Evolutionary conservation across 2,329 filamentous ascomycete genomes (phyloP), one percentile per base, ranked within the genome.

Genomic region (Purpureocillium takamizusanense): DNA sequence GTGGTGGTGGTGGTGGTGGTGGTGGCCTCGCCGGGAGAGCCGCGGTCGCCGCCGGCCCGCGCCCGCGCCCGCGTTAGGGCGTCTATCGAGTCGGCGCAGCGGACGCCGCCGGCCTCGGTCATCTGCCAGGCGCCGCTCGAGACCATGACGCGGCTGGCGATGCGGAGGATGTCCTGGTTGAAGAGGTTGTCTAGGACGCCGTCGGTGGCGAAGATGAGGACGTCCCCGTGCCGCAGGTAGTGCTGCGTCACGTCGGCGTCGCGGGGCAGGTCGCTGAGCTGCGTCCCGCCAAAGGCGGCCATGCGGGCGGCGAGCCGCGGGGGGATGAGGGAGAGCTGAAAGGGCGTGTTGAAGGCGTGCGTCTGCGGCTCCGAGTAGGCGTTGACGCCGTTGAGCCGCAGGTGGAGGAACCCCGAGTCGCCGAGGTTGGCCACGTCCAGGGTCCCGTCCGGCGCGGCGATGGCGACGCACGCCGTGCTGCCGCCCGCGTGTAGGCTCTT

Each of bases 271-370:
- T 98, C 92, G 56, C 83, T 81, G 18, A 95, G 75, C 45, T 84
- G 84, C 2, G 76, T 70, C 33, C 86, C 86, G 15, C 90, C 90
- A 58, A 95, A 97, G 21, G 86, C 77, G 11, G 81, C 78, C 51
- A 88, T 83, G 51, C 92, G 85, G 16, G 79, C 76, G 40, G 87
- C 74, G 62, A 95, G 81, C 50, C 76, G 78, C 4, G 83, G 76
- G 1, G 92, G 90, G 7, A 95, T 81, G 38, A 95, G 80, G 38
- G 87, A 90, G 31, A 98, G 75, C 60, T 98, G 92, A 56, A 86
- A 98, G 0, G 92, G 92, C 0, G 92, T 97, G 62, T 98, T 98
- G 73, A 98, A 98, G 32, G 83, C 88, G 60, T 98, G 92, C 1
- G 88, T 95, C 62, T 98, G 92, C 17, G 87, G 83, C 35, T 81